These are phyloP conservation scores for Candida glucosophila DNA, from an alignment of 1,139 yeast species.

Conservation along the genomic window DNA sequence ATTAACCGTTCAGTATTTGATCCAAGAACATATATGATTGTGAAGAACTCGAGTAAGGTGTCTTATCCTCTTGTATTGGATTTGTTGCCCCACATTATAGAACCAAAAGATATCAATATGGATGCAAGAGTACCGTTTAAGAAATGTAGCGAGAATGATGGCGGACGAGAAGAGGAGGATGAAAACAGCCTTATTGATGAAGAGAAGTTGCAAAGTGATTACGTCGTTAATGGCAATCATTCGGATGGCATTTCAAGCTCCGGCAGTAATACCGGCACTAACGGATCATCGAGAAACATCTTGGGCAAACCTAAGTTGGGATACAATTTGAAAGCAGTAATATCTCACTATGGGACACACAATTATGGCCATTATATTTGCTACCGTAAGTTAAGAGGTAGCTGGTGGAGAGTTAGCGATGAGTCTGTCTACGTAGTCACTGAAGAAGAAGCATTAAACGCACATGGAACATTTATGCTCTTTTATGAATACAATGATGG, in stretches of 20 bases:
- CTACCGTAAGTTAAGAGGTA: slow-evolving; percentile 67
- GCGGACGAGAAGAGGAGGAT: no score
- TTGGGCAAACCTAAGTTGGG: slow-evolving; percentile 26
- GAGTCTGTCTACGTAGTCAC: slow-evolving; percentile 75
- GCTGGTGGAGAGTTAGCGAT: slow-evolving; percentile 94
- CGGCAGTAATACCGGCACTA: slow-evolving; percentile 2
- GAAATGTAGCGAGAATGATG: slow-evolving; percentile 39
- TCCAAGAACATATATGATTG: slow-evolving; percentile 71
- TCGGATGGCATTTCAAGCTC: slow-evolving; percentile 2
- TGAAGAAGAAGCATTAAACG: slow-evolving; percentile 68
- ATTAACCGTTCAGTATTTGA: slow-evolving; percentile 90
- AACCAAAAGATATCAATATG: slow-evolving; percentile 59
- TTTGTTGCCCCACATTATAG: slow-evolving; percentile 62
- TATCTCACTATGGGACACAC: slow-evolving; percentile 89
- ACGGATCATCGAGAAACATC: slow-evolving; percentile 1
- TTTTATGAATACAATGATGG: slow-evolving; percentile 62
- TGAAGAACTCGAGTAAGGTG: slow-evolving; percentile 80
- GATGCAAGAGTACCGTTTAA: slow-evolving; percentile 76
- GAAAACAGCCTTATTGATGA: slow-evolving; percentile 4
- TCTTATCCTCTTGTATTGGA: slow-evolving; percentile 62
- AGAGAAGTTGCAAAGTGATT: slow-evolving; percentile 2
- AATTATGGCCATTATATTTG: slow-evolving; percentile 94
- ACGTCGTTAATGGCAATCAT: slow-evolving; percentile 4
- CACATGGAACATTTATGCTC: slow-evolving; percentile 88
- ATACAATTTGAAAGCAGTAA: slow-evolving; percentile 73